These are phyloP conservation scores for Apium graveolens DNA, from an alignment of 129 eudicot genomes.

Conservation along the genomic window DNA sequence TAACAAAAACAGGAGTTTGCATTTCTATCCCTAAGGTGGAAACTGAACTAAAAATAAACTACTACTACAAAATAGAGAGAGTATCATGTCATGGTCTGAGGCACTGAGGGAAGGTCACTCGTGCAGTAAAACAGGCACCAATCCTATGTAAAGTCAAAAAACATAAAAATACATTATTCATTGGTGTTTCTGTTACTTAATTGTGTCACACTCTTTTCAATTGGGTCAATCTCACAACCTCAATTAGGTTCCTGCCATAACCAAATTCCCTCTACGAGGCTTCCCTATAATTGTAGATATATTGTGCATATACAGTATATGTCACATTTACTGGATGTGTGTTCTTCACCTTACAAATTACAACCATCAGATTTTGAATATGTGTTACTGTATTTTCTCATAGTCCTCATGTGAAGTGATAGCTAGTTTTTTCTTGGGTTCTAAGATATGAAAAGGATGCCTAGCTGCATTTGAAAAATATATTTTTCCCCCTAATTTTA, in stretches of 20 bases:
- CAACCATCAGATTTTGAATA: background rate
- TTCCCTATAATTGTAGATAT: background rate
- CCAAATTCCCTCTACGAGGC: background rate
- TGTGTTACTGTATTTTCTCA: background rate
- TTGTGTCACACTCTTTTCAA: conserved; percentile 2
- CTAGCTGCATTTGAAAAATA: background rate
- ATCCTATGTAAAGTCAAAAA: conserved; percentile 8
- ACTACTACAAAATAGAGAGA: too few species aligned
- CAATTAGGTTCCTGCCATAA: background rate
- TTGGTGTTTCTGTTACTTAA: background rate
- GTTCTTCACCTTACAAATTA: conserved; percentile 2
- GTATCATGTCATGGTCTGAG: conserved; percentile 8
- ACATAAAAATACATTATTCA: conserved; percentile 2
- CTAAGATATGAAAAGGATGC: background rate
- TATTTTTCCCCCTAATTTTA: background rate
- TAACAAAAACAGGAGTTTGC: background rate
- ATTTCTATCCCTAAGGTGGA: background rate
- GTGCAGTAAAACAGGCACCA: conserved; percentile 13
- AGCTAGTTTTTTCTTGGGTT: background rate
- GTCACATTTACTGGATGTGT: background rate
- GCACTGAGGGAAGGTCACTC: background rate
- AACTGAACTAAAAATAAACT: background rate
- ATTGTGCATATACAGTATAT: background rate
- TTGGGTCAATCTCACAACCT: background rate
- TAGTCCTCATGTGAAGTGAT: background rate